phyloP scores from a whole-genome alignment of 495 filamentous ascomycete species.

The Penicillium canariense region DNA sequence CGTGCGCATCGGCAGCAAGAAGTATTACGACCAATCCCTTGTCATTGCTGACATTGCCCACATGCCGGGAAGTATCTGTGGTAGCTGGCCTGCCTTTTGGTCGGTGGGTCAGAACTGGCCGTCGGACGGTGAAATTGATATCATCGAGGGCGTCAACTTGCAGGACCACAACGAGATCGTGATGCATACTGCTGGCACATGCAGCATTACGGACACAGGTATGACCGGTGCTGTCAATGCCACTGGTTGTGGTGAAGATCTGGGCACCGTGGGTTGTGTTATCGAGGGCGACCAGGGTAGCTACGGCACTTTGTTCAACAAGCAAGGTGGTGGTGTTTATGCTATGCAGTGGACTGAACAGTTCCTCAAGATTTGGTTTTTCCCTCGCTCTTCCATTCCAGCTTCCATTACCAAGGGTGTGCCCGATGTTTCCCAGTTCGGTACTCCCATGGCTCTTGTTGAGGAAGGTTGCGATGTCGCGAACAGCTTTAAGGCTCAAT shows the following conservation, averaged over 20 bases:
- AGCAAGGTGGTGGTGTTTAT: conserved; percentile 69
- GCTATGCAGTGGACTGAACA: conserved; percentile 70
- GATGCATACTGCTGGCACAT: conserved; percentile 70
- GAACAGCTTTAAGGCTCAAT: conserved; percentile 64
- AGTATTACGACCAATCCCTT: conserved; percentile 64
- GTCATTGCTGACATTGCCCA: conserved; percentile 73
- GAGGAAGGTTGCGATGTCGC: conserved; percentile 64
- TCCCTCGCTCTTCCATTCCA: conserved; percentile 61
- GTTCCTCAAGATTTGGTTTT: conserved; percentile 76
- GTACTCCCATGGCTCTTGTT: conserved; percentile 62
- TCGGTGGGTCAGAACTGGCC: conserved; percentile 77
- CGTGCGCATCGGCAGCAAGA: conserved; percentile 66
- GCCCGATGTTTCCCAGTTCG: conserved; percentile 65
- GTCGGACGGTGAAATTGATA: conserved; percentile 79
- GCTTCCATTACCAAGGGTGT: conserved; percentile 51
- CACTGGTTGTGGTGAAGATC: conserved; percentile 55
- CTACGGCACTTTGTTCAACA: conserved; percentile 74
- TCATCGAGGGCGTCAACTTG: conserved; percentile 82
- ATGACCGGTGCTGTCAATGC: conserved; percentile 48
- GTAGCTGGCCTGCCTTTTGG: conserved; percentile 78
- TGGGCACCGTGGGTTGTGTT: conserved; percentile 48
- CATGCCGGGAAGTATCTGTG: conserved; percentile 70
- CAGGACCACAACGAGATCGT: conserved; percentile 64
- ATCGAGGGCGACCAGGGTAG: conserved; percentile 50
- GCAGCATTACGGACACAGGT: conserved; percentile 52